phyloP scores from a whole-genome alignment of 1,284 basidiomycete genomes.

The Puccinia hordei region DNA sequence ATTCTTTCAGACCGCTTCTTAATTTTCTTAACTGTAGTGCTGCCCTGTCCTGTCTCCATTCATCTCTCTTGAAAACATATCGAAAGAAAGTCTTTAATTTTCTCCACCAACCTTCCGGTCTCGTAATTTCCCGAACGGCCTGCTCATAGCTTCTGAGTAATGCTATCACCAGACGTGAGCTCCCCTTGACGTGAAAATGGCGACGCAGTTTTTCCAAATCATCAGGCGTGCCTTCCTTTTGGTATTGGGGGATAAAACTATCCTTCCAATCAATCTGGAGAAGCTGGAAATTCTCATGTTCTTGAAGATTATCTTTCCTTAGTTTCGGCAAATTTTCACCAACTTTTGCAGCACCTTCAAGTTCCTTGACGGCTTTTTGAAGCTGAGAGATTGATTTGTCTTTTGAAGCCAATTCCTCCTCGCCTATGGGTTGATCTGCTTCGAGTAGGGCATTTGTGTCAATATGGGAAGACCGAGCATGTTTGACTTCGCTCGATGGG shows the following conservation, averaged over 20 bases:
- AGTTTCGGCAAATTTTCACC: neutral
- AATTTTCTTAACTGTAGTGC: neutral
- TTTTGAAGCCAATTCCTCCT: neutral
- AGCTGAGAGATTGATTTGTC: neutral
- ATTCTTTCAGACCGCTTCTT: neutral
- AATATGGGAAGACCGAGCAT: neutral
- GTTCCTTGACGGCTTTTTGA: neutral
- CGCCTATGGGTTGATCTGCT: neutral
- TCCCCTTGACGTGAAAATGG: neutral
- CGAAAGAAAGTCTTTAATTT: neutral
- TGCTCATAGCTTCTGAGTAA: neutral
- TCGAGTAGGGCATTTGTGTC: neutral
- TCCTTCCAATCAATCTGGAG: slow-evolving; percentile 13
- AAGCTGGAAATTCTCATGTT: neutral
- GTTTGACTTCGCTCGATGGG: neutral
- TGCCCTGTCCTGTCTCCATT: slow-evolving; percentile 2
- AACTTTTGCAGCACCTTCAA: neutral
- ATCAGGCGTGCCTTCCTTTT: neutral
- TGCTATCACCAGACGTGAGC: too few relatives aligned
- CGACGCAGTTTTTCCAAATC: neutral
- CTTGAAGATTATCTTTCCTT: neutral
- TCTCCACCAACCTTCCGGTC: neutral
- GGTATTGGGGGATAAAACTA: neutral
- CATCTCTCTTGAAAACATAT: neutral
- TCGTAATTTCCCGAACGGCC: neutral